Evolutionary conservation across 2,329 filamentous ascomycete species (phyloP), one percentile per base, ranked within the genome.

Genomic region (Penicillium corylophilum): DNA sequence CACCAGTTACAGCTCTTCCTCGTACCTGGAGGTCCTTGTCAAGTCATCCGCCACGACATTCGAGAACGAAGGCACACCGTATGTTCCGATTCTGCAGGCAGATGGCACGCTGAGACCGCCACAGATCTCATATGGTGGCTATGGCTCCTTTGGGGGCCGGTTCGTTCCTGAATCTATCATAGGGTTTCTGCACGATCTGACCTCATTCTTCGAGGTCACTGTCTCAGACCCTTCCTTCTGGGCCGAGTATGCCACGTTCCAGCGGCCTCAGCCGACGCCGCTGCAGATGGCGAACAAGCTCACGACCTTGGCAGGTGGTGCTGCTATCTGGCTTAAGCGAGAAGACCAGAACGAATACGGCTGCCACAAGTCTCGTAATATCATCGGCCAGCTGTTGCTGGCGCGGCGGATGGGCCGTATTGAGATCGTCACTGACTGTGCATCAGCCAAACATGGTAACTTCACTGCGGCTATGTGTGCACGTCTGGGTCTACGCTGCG

Each of bases 101-200:
- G 54, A 63, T 54, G 58, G 60, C 15, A 54, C 44, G 23, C 50
- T 62, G 20, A 56, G 33, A 38, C 56, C 61, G 39, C 61, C 61
- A 40, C 57, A 46, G 29, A 50, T 63, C 23, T 56, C 53, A 50
- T 63, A 57, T 15, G 47, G 55, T 46, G 61, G 58, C 24, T 65
- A 64, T 47, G 64, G 63, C 28, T 36, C 51, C 13, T 66, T 59
- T 29, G 64, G 64, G 36, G 64, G 64, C 50, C 59, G 57, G 49
- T 66, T 64, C 33, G 62, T 57, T 23, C 59, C 63, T 39, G 64
- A 66, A 60, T 60, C 64, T 2, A 61, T 65, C 31, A 63, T 66
- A 51, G 57, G 55, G 16, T 60, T 64, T 46, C 53, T 66, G 6
- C 51, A 56, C 42, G 58, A 62, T 46, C 59, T 66, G 49, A 60